phyloP scores from a whole-genome alignment of 352 stramenopile genomes.

The Blastocystis sp. region DNA sequence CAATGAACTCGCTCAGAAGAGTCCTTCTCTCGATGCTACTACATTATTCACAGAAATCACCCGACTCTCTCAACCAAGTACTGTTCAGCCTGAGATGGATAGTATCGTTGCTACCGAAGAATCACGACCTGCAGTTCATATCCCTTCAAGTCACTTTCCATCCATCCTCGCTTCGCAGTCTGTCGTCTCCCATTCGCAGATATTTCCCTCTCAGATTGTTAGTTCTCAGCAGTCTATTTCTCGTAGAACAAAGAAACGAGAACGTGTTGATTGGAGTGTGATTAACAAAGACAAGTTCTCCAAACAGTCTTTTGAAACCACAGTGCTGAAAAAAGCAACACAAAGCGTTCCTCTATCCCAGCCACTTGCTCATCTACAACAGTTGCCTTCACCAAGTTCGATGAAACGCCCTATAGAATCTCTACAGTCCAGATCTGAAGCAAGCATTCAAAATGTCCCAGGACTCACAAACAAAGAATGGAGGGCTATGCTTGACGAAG shows the following conservation, averaged over 20 bases:
- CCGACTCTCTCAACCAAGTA: background rate
- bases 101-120: background rate
- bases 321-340: background rate
- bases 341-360: background rate
- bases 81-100: background rate
- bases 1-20: background rate
- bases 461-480: background rate
- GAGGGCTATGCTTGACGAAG: background rate
- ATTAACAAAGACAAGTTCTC: constrained; percentile 29
- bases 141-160: background rate
- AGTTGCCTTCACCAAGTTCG: background rate
- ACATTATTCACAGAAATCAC: background rate
- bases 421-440: background rate
- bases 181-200: background rate
- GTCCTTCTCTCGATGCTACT: background rate
- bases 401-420: background rate
- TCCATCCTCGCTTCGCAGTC: constrained; percentile 5
- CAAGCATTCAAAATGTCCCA: background rate
- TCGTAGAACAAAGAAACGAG: background rate
- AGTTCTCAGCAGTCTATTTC: background rate
- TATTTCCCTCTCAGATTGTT: background rate
- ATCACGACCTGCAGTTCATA: background rate
- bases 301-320: background rate
- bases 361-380: background rate
- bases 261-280: constrained; percentile 3